Evolutionary conservation across 176 grass and related monocot genomes (phyloP).

Genomic region (Ensete ventricosum): DNA sequence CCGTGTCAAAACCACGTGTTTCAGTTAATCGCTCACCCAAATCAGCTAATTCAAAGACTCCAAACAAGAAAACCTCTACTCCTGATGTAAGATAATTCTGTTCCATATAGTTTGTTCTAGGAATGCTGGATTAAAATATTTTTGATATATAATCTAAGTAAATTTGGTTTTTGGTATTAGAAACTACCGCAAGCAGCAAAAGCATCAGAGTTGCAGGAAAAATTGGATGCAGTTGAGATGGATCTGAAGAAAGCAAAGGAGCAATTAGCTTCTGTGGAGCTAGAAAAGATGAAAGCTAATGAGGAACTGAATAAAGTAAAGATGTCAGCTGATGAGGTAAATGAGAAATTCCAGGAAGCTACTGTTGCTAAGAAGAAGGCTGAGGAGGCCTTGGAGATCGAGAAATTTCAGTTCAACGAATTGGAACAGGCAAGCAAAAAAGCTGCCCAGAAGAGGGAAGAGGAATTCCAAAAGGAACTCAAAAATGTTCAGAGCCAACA

Average conservation of each 20-base stretch:
- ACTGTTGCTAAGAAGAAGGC: constrained; percentile 65
- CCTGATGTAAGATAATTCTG: constrained; percentile 53
- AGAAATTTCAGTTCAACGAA: constrained; percentile 68
- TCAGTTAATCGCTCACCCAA: constrained; percentile 75
- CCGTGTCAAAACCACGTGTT: constrained; percentile 38
- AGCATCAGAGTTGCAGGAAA: constrained; percentile 32
- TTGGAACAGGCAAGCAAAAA: constrained; percentile 65
- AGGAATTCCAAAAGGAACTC: constrained; percentile 58
- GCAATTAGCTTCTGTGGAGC: constrained; percentile 41
- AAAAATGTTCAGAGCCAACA: constrained; percentile 54
- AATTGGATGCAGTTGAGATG: constrained; percentile 6
- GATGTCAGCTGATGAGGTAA: constrained; percentile 39
- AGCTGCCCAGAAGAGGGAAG: constrained; percentile 50
- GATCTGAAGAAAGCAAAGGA: constrained; percentile 71
- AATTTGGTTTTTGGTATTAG: constrained; percentile 20
- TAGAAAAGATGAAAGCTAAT: constrained; percentile 56
- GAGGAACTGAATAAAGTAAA: constrained; percentile 61
- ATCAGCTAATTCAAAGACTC: constrained; percentile 53
- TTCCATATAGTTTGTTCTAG: background rate
- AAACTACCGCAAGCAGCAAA: constrained; percentile 37
- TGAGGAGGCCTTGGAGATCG: constrained; percentile 64
- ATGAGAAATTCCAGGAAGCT: constrained; percentile 75
- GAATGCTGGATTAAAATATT: background rate
- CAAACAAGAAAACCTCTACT: constrained; percentile 54
- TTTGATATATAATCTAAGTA: background rate